A percentile compares a stretch with the other conserved stretches of the same genome.
phyloP scores from a whole-genome alignment of 768 basidiomycete species.

The Cubamyces lactineus region DNA sequence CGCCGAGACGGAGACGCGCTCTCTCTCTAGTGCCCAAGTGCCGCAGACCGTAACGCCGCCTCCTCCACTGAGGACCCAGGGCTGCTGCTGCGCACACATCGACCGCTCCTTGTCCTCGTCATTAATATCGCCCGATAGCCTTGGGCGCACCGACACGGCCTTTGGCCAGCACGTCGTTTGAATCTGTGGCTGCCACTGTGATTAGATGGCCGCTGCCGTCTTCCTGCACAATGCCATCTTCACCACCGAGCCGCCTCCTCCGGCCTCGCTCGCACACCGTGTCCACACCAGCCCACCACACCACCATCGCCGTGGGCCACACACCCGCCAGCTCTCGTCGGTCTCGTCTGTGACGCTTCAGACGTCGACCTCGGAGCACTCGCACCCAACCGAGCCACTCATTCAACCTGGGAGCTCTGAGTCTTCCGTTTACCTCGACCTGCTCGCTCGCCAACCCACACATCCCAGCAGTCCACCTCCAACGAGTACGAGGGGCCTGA shows the following conservation, averaged over 20 bases:
- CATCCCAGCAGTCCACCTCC: constrained; percentile 47
- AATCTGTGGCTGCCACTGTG: background rate
- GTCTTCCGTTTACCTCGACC: constrained; percentile 41
- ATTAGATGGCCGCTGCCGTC: constrained; percentile 55
- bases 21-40: background rate
- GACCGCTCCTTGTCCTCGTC: background rate
- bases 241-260: constrained; percentile 31
- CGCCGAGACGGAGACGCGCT: background rate
- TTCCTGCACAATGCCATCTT: constrained; percentile 60
- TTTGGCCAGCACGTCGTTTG: background rate
- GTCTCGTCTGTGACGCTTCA: constrained; percentile 36
- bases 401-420: constrained; percentile 31
- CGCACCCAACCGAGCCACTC: constrained; percentile 38
- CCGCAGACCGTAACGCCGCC: background rate
- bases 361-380: constrained; percentile 34
- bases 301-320: constrained; percentile 12
- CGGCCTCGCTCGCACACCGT: constrained; percentile 20
- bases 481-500: constrained; percentile 32
- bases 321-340: constrained; percentile 34
- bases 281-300: background rate
- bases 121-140: too few species aligned
- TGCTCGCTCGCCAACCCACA: constrained; percentile 42
- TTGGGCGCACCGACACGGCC: background rate
- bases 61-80: background rate
- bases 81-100: background rate